phyloP scores from a whole-genome alignment of 139 green algal genomes.

The Chloropicon primus region DNA sequence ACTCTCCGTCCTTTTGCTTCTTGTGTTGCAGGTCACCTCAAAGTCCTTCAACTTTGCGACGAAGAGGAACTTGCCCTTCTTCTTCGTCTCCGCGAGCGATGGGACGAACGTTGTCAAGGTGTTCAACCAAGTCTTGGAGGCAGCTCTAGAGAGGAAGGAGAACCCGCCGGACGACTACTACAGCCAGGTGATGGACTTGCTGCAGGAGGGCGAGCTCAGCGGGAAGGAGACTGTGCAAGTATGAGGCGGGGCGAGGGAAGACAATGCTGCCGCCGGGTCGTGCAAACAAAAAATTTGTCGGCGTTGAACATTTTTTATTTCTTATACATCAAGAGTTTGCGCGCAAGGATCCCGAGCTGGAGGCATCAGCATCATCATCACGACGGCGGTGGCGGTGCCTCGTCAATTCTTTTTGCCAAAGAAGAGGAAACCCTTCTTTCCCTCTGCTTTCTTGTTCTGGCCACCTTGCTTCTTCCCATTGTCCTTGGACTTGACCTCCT shows the following conservation, averaged over 20 bases:
- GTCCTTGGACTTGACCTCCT: background rate
- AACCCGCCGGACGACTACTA: conserved; percentile 42
- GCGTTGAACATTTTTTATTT: background rate
- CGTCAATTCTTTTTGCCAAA: conserved; percentile 1
- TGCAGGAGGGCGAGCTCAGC: conserved; percentile 19
- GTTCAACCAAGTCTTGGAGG: conserved; percentile 30
- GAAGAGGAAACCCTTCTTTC: background rate
- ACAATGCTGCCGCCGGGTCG: background rate
- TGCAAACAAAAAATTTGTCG: background rate
- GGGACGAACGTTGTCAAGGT: conserved; percentile 57
- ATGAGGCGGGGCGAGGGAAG: background rate
- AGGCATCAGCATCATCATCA: background rate
- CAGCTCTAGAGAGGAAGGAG: conserved; percentile 38
- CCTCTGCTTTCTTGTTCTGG: background rate
- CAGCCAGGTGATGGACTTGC: conserved; percentile 37
- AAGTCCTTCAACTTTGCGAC: conserved; percentile 27
- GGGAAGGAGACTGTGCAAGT: background rate
- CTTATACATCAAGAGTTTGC: background rate
- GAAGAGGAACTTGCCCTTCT: conserved; percentile 46
- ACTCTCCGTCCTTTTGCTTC: background rate
- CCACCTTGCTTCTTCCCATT: background rate
- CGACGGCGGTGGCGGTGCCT: too few relatives aligned
- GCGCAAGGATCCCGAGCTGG: background rate
- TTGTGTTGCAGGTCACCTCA: background rate
- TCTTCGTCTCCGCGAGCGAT: conserved; percentile 46